Evolutionary conservation across 805 yeast species (phyloP), one percentile per base, ranked within the genome.

Genomic region (Teunomyces aglyptinius): DNA sequence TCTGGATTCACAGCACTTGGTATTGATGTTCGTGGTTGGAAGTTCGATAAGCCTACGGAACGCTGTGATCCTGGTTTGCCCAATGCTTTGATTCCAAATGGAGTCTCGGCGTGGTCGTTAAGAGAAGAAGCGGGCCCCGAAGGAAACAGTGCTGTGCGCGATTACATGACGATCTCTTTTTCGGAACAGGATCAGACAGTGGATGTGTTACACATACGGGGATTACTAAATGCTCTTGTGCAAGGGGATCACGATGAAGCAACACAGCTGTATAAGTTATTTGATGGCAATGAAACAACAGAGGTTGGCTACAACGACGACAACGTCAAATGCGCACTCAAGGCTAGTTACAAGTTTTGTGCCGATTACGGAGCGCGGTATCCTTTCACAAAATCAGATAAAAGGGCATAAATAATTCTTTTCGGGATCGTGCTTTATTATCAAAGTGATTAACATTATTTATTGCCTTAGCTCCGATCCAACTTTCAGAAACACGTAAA

Each of bases 161-260:
- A 45, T 27, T 56, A 56, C 29, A 44, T 70, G 51, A 61, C 72
- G 1, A 57, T 73, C 19, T 53, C 74, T 2, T 52, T 68, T 8
- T 70, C 75, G 1, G 65, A 66, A 19, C 64, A 68, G 6, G 77
- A 73, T 52, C 51, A 55, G 24, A 69, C 72, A 12, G 69, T 69
- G 12, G 64, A 64, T 41, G 54, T 63, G 10, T 48, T 72, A 12
- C 68, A 70, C 46, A 55, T 72, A 8, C 60, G 56, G 41, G 71
- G 73, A 2, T 45, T 70, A 4, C 53, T 72, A 41, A 53, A 51
- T 12, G 56, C 54, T 7, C 45, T 63, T 20, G 44, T 54, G 13
- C 38, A 41, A 7, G 31, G 52, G 6, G 41, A 41, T n/a, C 54
- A 52, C 10, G 40, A 52, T n/a, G 28, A 20, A 22, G n/a, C 19